Conservation (phyloP, 169 alveolate genomes). For the Plasmodium cynomolgi region DNA sequence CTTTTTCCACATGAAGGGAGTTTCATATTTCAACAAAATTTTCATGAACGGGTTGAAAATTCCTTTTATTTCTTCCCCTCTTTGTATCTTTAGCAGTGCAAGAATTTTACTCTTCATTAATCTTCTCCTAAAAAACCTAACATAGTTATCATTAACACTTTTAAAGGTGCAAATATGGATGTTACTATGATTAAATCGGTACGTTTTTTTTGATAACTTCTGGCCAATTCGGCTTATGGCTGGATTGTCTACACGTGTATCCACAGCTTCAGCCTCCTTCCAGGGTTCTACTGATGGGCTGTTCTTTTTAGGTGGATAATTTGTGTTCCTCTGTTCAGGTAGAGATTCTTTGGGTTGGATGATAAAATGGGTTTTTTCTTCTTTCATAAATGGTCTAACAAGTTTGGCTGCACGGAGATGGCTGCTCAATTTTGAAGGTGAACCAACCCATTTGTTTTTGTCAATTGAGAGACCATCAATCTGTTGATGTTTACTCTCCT, state of each 20-base stretch:
- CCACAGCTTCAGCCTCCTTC: not conserved
- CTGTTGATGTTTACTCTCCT: not conserved
- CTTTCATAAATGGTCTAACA: not conserved
- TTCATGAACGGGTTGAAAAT: not conserved
- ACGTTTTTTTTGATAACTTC: not conserved
- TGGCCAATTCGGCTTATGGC: not conserved
- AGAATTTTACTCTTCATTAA: not conserved
- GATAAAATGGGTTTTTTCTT: not conserved
- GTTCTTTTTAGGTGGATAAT: not conserved
- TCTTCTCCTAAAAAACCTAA: not conserved
- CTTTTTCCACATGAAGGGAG: not conserved
- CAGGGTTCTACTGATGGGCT: not conserved
- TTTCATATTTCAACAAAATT: not conserved
- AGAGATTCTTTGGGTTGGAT: not conserved
- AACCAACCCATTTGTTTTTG: not conserved
- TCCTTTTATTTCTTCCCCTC: not conserved
- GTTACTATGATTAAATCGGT: not conserved
- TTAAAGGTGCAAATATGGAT: not conserved
- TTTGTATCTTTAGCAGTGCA: not conserved
- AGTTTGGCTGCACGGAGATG: not conserved
- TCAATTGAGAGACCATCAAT: not conserved
- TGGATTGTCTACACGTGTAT: not conserved
- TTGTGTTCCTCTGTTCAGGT: not conserved
- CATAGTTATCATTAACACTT: not conserved
- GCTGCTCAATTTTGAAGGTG: not conserved